Evolutionary conservation across 2,329 filamentous ascomycete species (phyloP), one percentile per base, ranked within the genome.

Genomic region (Calonectria henricotiae): DNA sequence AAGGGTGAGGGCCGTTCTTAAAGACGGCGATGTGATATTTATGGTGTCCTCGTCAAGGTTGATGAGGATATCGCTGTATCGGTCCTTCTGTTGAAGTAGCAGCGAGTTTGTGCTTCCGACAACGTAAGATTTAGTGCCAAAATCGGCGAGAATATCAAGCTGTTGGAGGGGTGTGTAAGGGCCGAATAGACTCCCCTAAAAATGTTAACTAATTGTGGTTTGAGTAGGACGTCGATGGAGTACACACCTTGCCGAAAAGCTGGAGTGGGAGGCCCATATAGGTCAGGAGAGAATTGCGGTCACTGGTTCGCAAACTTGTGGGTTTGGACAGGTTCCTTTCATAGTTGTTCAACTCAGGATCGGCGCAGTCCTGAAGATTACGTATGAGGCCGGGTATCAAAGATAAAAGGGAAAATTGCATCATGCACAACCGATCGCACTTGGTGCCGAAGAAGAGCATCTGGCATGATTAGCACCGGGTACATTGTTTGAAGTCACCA

Each of bases 401-500:
- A 64, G 96, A 98, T 76, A 99, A 92, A 54, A 99, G 89, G 49
- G 96, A 96, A 85, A 98, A 99, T 82, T 99, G 96, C 84, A 98
- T 95, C 93, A 98, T 97, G 88, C 96, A 99, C 75, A 99, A 86
- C 74, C 93, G 90, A 83, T 99, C 96, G 82, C 96, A 98, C 77
- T 95, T 91, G n/a, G 96, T 95, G 72, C 96, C 95, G 78, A 98
- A 99, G 85, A 99, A 98, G 65, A 99, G 91, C 93, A 98, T 98
- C 95, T 98, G 30, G 32, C 9, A 17, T 55, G 32, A 62, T 74
- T 32, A 69, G 69, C 49, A 23, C 60, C 27, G n/a, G 20, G 13
- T 27, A 47, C 25, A 44, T n/a, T 35, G 20, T 20, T 17, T 13
- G 35, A 11, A n/a, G 32, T 5, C 25, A n/a, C 4, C 25, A 6